A percentile compares a stretch with the other conserved stretches of the same genome.
Conservation (phyloP, 768 basidiomycete species). For the Pilatotrama ljubarskyi region DNA sequence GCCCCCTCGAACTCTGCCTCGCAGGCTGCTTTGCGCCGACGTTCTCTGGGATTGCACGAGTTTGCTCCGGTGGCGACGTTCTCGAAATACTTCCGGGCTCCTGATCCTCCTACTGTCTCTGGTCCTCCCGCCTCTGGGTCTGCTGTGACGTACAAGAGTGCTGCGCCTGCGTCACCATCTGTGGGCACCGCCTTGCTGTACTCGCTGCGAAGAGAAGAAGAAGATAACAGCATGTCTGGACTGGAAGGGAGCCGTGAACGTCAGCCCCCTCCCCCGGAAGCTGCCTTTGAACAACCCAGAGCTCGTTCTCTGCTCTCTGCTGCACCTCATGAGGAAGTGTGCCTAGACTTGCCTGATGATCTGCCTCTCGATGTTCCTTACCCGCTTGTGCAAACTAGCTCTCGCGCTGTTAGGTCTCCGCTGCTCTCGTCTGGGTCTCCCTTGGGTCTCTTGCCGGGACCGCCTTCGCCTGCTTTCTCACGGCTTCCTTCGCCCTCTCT, state of each 20-base stretch:
- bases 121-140: background rate
- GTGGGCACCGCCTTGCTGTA: too few relatives aligned
- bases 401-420: background rate
- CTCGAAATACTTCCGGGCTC: slow-evolving; percentile 11
- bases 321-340: too few relatives aligned
- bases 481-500: background rate
- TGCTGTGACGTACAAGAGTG: background rate
- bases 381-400: background rate
- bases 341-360: too few relatives aligned
- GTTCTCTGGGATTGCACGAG: background rate
- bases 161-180: too few relatives aligned
- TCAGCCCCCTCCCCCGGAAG: too few relatives aligned
- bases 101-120: background rate
- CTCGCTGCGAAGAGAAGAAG: too few relatives aligned
- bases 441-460: background rate
- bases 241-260: too few relatives aligned
- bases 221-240: too few relatives aligned
- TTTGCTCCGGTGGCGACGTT: background rate
- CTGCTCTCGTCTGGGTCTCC: background rate
- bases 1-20: slow-evolving; percentile 60
- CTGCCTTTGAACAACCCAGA: too few relatives aligned
- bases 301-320: too few relatives aligned
- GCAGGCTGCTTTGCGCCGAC: slow-evolving; percentile 33
- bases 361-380: background rate
- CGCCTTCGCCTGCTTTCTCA: background rate